Conservation (phyloP, 2,329 filamentous ascomycete species). For the Phyllosticta citriasiana region DNA sequence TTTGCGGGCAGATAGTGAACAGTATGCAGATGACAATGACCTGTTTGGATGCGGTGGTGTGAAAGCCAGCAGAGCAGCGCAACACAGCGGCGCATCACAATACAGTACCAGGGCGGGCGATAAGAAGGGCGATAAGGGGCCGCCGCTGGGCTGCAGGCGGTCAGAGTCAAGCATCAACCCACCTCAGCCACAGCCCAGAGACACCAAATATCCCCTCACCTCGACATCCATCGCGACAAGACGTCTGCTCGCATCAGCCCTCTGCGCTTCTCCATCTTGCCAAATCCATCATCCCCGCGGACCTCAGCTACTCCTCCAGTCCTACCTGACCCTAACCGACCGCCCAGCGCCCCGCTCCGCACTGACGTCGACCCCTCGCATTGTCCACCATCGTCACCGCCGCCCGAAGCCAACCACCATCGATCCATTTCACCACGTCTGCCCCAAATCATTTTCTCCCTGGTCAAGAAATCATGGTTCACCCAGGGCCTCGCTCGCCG, state of each 20-base stretch:
- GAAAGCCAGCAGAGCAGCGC: background rate
- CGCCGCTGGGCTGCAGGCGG: background rate
- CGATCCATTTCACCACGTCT: background rate
- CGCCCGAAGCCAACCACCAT: background rate
- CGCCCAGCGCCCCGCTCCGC: background rate
- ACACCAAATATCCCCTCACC: background rate
- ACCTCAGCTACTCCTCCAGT: background rate
- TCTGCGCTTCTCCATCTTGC: background rate
- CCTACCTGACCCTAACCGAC: background rate
- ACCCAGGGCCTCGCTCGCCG: constrained; percentile 7
- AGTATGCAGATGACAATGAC: background rate
- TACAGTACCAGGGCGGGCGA: background rate
- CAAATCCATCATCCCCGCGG: background rate
- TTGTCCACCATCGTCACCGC: background rate
- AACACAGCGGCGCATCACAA: too few species aligned
- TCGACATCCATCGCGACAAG: background rate
- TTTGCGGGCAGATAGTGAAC: background rate
- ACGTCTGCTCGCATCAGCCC: background rate
- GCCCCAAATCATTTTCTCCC: background rate
- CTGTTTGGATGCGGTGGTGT: background rate
- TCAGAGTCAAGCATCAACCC: background rate
- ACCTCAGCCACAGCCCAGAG: background rate
- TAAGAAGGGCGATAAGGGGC: background rate
- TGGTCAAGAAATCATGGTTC: constrained; percentile 1
- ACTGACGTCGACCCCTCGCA: background rate